Evolutionary conservation across 2,329 filamentous ascomycete species (phyloP).

Genomic region (Rachicladosporium sp.): DNA sequence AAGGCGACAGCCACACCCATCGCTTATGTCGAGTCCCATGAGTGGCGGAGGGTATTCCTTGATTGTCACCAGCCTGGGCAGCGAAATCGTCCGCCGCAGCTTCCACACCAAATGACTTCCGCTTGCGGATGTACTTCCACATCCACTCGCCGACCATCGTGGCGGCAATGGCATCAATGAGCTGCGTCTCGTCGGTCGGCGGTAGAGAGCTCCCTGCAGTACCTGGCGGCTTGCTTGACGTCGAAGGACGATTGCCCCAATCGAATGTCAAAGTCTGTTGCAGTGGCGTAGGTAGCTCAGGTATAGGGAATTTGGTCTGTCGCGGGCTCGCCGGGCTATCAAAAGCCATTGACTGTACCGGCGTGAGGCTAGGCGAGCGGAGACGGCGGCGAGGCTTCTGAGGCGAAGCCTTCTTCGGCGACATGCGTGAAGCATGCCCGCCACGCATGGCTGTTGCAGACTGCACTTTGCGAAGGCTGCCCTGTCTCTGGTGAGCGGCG

Average conservation of each 20-base stretch:
- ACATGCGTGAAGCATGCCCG: conserved; percentile 17
- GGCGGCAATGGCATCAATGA: conserved; percentile 93
- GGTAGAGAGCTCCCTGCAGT: conserved; percentile 5
- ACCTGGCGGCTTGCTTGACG: conserved; percentile 1
- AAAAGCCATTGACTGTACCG: conserved; percentile 24
- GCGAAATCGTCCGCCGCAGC: conserved; percentile 26
- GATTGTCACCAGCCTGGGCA: conserved; percentile 45
- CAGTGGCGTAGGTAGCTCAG: conserved; percentile 19
- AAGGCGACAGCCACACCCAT: conserved; percentile 97
- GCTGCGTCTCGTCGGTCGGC: conserved; percentile 39
- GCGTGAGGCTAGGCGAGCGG: conserved; percentile 22
- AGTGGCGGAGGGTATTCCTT: conserved; percentile 47
- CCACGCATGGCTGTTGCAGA: conserved; percentile 62
- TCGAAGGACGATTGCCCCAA: conserved; percentile 2
- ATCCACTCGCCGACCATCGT: conserved; percentile 98
- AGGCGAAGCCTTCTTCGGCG: conserved; percentile 42
- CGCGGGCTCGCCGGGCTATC: conserved; percentile 15
- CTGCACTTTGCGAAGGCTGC: conserved; percentile 64
- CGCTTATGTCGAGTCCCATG: conserved; percentile 71
- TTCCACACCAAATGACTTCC: conserved; percentile 82
- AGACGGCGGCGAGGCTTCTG: conserved; percentile 24
- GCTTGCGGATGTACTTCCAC: conserved; percentile 77
- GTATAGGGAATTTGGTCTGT: conserved; percentile 21
- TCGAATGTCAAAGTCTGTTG: conserved; percentile 12
- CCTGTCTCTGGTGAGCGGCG: conserved; percentile 12